These are phyloP conservation scores for Agastache rugosa DNA, from an alignment of 257 asterid genomes.

Conservation along the genomic window DNA sequence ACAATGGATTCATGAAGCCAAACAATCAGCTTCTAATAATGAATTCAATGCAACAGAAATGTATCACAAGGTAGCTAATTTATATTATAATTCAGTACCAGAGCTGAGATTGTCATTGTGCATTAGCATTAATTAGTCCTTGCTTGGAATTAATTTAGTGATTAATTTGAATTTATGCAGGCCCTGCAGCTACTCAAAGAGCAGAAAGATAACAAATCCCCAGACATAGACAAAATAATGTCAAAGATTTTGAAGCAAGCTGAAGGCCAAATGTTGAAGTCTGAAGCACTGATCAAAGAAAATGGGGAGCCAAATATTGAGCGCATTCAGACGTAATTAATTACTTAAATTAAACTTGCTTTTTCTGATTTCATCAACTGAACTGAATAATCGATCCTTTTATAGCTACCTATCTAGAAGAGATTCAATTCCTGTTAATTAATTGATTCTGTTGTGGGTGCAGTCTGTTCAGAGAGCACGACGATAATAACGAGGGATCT, in stretches of 20 bases:
- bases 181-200: conserved; percentile 41
- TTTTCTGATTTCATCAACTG: too few species aligned
- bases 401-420: too few species aligned
- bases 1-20: conserved; percentile 52
- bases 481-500: conserved; percentile 31
- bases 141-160: not conserved
- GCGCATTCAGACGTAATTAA: conserved; percentile 44
- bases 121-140: too few species aligned
- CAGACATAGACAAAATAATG: conserved; percentile 45
- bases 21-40: conserved; percentile 6
- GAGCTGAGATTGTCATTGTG: too few species aligned
- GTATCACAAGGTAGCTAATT: conserved; percentile 46
- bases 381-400: too few species aligned
- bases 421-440: too few species aligned
- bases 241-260: conserved; percentile 57
- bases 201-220: conserved; percentile 43
- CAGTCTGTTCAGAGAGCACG: conserved; percentile 57
- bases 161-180: conserved; percentile 33
- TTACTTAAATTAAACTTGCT: not conserved
- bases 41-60: conserved; percentile 32
- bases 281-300: conserved; percentile 46
- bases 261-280: conserved; percentile 45
- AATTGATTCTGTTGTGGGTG: not conserved
- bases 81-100: too few species aligned
- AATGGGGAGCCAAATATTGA: conserved; percentile 61